Evolutionary conservation across 2,329 filamentous ascomycete genomes (phyloP), one percentile per base, ranked within the genome.

Genomic region (Botrytis deweyae): DNA sequence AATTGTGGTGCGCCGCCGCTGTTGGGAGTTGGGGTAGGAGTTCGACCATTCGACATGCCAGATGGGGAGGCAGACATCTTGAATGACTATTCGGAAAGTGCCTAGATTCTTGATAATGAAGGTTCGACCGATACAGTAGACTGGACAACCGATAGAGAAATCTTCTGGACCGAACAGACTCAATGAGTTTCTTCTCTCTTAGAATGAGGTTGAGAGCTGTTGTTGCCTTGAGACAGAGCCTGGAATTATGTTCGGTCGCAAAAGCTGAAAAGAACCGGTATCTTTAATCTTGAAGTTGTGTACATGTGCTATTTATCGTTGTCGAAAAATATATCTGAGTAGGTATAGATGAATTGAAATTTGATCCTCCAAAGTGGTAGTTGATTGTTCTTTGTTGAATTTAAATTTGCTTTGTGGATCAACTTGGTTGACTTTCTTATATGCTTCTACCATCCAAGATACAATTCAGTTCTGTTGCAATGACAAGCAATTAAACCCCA

Each of bases 1-100:
- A 82, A 83, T 77, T 84, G 81, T 66, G 82, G 83, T 74, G 80
- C 83, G 75, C 84, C 86, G 73, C 85, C 86, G 73, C 85, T 84
- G 80, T 84, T 84, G n/a, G 85, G 84, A 9, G 84, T 85, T 68
- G 85, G 85, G 44, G 84, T 85, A 67, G 85, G 85, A 61, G 83
- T 84, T 72, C 83, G 84, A 75, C 83, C 83, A 76, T 84, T 84
- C 4, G 85, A 84, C 72, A 83, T 82, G 74, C 84, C 86, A 36
- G 83, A 82, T 55, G 83, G 83, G 74, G 83, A 83, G 72, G 82
- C 82, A 76, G 83, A 84, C 83, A 85, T 85, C 66, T 52, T 79
- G 67, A 38, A 38, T 40, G 22, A 38, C 46, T 67, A 16, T 46
- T 44, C 18, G 49, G 22, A 14, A 46, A 46, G 38, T n/a, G 4